phyloP scores from a whole-genome alignment of 345 rosid species.

The Cardamine resedifolia region DNA sequence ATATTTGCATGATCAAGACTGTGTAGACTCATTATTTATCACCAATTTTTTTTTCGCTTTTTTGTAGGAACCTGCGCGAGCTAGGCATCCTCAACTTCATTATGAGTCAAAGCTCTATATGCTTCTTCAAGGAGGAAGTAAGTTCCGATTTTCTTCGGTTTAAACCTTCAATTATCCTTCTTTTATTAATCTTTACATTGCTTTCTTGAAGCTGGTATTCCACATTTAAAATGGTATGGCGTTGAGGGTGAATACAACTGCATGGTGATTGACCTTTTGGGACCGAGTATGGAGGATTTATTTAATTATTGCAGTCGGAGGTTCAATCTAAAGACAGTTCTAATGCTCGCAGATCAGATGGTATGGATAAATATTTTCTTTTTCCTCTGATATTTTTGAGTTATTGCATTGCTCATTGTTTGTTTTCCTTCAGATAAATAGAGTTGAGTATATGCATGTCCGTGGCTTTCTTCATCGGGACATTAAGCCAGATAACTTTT shows the following conservation, averaged over 20 bases:
- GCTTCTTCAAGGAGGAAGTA: slow-evolving; percentile 96
- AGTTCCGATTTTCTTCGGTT: slow-evolving; percentile 27
- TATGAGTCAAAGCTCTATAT: slow-evolving; percentile 84
- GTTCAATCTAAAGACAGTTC: slow-evolving; percentile 77
- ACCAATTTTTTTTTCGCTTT: background rate
- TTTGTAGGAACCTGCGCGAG: slow-evolving; percentile 73
- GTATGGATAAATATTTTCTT: slow-evolving; percentile 33
- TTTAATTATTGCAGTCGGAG: slow-evolving; percentile 87
- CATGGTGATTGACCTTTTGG: slow-evolving; percentile 92
- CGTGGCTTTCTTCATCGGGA: slow-evolving; percentile 97
- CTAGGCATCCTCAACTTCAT: slow-evolving; percentile 91
- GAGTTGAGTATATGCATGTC: slow-evolving; percentile 95
- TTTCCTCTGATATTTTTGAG: background rate
- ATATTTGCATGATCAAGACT: background rate
- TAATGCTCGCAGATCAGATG: slow-evolving; percentile 94
- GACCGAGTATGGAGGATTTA: slow-evolving; percentile 89
- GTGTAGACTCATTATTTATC: background rate
- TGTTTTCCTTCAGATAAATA: slow-evolving; percentile 52
- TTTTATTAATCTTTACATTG: slow-evolving; percentile 4
- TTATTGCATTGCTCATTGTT: background rate
- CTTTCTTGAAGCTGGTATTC: slow-evolving; percentile 69
- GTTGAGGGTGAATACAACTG: slow-evolving; percentile 80
- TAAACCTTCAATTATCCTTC: background rate
- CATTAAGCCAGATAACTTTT: slow-evolving; percentile 95
- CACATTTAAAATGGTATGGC: slow-evolving; percentile 89